These are phyloP conservation scores for Biscutella laevigata DNA, from an alignment of 441 rosid genomes.

Conservation along the genomic window DNA sequence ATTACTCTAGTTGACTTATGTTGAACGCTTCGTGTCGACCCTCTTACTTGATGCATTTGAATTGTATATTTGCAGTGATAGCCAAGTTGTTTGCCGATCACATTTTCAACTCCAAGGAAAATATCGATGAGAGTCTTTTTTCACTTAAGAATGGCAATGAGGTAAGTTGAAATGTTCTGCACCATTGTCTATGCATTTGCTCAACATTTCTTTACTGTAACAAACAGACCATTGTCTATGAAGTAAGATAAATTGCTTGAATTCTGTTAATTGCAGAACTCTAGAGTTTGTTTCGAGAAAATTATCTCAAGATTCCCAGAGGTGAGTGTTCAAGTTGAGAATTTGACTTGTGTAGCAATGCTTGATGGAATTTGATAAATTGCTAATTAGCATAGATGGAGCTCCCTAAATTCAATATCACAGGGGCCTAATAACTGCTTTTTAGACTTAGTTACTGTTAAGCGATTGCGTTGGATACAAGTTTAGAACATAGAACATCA, in stretches of 20 bases:
- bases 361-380: neutral
- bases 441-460: neutral
- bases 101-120: constrained; percentile 60
- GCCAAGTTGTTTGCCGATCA: constrained; percentile 44
- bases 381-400: neutral
- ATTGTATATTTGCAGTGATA: constrained; percentile 36
- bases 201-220: neutral
- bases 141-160: constrained; percentile 31
- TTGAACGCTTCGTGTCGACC: too few relatives aligned
- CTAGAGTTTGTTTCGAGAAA: constrained; percentile 33
- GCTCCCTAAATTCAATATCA: neutral
- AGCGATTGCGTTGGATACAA: neutral
- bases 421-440: too few relatives aligned
- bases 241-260: constrained; percentile 8
- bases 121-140: constrained; percentile 39
- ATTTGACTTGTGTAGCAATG: neutral
- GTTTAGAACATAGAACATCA: neutral
- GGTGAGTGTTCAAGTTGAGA: constrained; percentile 35
- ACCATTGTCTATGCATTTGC: neutral
- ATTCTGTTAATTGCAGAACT: constrained; percentile 39
- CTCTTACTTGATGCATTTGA: neutral
- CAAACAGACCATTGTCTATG: neutral
- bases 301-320: constrained; percentile 47
- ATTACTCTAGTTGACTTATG: neutral
- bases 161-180: constrained; percentile 34